A percentile compares a stretch with the other conserved stretches of the same genome.
These are phyloP conservation scores for Citeromyces hawaiiensis DNA, from an alignment of 1,139 yeast genomes.

Conservation along the genomic window DNA sequence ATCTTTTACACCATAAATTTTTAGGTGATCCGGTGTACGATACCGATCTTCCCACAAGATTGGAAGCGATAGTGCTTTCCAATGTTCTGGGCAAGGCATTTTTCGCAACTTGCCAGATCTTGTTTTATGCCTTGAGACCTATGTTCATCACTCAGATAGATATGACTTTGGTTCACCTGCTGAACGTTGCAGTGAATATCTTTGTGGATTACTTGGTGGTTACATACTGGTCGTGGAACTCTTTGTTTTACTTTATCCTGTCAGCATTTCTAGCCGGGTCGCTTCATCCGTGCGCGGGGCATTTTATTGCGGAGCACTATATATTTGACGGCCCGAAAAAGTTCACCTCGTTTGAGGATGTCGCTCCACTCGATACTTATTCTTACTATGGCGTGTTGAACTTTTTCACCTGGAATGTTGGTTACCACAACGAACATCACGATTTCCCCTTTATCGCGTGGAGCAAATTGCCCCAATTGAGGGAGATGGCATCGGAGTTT, in stretches of 20 bases:
- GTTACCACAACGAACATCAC: constrained; percentile 89
- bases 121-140: constrained; percentile 83
- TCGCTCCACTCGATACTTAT: constrained; percentile 65
- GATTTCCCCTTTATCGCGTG: constrained; percentile 92
- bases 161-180: constrained; percentile 60
- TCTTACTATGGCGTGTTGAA: constrained; percentile 80
- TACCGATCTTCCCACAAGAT: constrained; percentile 74
- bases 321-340: constrained; percentile 40
- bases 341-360: constrained; percentile 17
- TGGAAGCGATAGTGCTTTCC: constrained; percentile 64
- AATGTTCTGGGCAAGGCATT: constrained; percentile 79
- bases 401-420: constrained; percentile 78
- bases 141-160: constrained; percentile 70
- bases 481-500: constrained; percentile 63
- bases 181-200: constrained; percentile 54
- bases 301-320: constrained; percentile 89
- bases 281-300: constrained; percentile 89
- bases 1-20: constrained; percentile 82
- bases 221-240: constrained; percentile 44
- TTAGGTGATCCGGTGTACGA: constrained; percentile 79
- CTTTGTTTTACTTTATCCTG: constrained; percentile 54
- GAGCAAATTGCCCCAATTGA: constrained; percentile 60
- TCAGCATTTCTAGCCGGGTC: constrained; percentile 86
- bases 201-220: constrained; percentile 44
- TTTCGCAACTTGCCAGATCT: constrained; percentile 80